These are phyloP conservation scores for Diplodia intermedia DNA, from an alignment of 2,329 filamentous ascomycete genomes.

Conservation along the genomic window DNA sequence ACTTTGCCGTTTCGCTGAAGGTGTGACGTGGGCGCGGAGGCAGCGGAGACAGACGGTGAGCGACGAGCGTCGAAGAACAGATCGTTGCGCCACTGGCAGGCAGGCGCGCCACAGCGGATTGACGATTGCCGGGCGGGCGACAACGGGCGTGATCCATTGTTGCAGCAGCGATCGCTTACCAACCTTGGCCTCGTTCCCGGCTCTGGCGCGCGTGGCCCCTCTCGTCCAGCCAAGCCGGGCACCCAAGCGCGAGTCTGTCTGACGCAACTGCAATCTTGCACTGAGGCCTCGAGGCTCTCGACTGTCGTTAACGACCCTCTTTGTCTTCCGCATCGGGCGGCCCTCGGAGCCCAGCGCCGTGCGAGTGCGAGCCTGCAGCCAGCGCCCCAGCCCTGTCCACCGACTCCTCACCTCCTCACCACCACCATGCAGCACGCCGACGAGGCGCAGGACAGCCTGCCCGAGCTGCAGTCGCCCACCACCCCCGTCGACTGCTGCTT, in stretches of 20 bases:
- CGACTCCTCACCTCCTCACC: background rate
- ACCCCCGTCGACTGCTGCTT: constrained; percentile 48
- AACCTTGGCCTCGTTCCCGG: constrained; percentile 26
- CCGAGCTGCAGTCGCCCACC: constrained; percentile 26
- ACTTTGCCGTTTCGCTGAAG: background rate
- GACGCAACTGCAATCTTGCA: constrained; percentile 27
- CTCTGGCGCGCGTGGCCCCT: constrained; percentile 15
- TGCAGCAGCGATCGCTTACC: constrained; percentile 29
- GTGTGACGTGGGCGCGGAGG: background rate
- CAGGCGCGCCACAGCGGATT: background rate
- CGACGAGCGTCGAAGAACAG: background rate
- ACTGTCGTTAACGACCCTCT: background rate
- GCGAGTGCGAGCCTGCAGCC: constrained; percentile 2
- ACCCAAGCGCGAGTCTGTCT: constrained; percentile 9
- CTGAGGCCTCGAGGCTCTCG: background rate
- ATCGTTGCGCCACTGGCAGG: too few relatives aligned
- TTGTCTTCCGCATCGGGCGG: constrained; percentile 18
- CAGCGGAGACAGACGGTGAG: background rate
- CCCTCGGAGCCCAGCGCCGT: background rate
- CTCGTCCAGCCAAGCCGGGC: constrained; percentile 1
- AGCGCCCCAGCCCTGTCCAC: constrained; percentile 21
- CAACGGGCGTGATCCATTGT: constrained; percentile 9
- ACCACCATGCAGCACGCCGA: constrained; percentile 29
- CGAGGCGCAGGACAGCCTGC: constrained; percentile 31
- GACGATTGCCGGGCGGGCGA: background rate